These are phyloP conservation scores for Dianthus caryophyllus DNA, from an alignment of 148 eudicot species.

Conservation along the genomic window DNA sequence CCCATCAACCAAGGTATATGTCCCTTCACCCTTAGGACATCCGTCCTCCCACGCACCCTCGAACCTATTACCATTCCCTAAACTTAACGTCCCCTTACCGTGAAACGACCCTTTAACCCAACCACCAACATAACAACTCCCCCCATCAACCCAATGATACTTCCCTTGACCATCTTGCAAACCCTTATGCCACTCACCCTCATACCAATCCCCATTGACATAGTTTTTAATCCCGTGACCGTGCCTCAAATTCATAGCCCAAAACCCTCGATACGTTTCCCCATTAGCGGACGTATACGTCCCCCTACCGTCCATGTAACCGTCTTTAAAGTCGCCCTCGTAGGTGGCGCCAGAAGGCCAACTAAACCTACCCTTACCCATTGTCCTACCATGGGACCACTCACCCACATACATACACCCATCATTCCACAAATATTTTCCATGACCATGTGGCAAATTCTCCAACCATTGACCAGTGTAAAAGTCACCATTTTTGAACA, in stretches of 20 bases:
- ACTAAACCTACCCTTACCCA: conserved; percentile 62
- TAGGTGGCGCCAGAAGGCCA: conserved; percentile 96
- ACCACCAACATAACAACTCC: conserved; percentile 51
- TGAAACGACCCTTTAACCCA: conserved; percentile 58
- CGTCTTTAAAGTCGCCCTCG: conserved; percentile 70
- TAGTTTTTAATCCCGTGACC: conserved; percentile 51
- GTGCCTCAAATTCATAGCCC: conserved; percentile 60
- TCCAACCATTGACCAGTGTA: conserved; percentile 65
- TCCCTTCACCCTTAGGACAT: conserved; percentile 70
- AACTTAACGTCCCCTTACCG: conserved; percentile 58
- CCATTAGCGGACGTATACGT: conserved; percentile 52
- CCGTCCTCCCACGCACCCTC: conserved; percentile 75
- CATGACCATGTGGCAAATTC: conserved; percentile 60
- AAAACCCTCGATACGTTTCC: conserved; percentile 57
- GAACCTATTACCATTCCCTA: conserved; percentile 62
- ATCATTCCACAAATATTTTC: conserved; percentile 74
- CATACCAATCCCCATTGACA: conserved; percentile 64
- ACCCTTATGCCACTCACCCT: conserved; percentile 72
- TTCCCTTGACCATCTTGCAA: conserved; percentile 64
- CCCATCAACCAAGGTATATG: conserved; percentile 54
- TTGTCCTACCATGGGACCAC: conserved; percentile 63
- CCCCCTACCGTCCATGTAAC: conserved; percentile 76
- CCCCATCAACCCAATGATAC: conserved; percentile 69
- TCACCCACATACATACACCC: conserved; percentile 91
- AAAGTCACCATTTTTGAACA: conserved; percentile 54